phyloP scores from a whole-genome alignment of 2,329 filamentous ascomycete genomes.

The Didymella arachidicola region DNA sequence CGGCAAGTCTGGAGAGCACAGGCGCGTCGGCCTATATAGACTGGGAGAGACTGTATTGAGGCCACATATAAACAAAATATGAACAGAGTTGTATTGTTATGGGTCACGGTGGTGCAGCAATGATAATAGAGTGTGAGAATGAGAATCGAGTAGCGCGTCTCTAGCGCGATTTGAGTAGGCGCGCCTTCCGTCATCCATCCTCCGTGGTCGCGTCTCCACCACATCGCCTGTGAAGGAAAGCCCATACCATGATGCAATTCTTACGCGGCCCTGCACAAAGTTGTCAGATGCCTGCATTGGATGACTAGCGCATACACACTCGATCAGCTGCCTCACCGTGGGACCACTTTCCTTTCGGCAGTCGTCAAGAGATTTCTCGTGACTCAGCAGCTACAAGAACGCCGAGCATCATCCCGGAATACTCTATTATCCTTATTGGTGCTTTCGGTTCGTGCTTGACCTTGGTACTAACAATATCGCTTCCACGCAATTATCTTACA shows the following conservation, averaged over 20 bases:
- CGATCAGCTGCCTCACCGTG: not conserved
- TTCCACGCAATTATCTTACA: conserved; percentile 7
- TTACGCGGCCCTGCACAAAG: not conserved
- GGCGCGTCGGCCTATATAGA: not conserved
- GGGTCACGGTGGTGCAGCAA: not conserved
- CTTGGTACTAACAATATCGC: conserved; percentile 12
- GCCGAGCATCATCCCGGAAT: conserved; percentile 8
- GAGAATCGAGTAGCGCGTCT: not conserved
- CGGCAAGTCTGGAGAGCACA: not conserved
- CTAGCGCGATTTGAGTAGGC: conserved; percentile 1
- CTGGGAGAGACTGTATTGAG: too few species aligned
- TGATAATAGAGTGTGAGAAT: not conserved
- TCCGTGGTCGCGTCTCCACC: not conserved
- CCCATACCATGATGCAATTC: not conserved
- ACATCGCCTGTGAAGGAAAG: conserved; percentile 1
- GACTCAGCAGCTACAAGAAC: conserved; percentile 17
- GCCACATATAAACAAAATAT: too few species aligned
- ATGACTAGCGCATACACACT: conserved; percentile 2
- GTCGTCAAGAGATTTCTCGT: conserved; percentile 14
- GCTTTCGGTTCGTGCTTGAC: conserved; percentile 4
- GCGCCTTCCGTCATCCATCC: not conserved
- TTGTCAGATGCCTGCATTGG: not conserved
- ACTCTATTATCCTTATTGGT: conserved; percentile 2
- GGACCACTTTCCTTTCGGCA: conserved; percentile 15
- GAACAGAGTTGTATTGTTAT: not conserved